Conservation (phyloP, 1,139 yeast species). For the Scheffersomyces segobiensis region DNA sequence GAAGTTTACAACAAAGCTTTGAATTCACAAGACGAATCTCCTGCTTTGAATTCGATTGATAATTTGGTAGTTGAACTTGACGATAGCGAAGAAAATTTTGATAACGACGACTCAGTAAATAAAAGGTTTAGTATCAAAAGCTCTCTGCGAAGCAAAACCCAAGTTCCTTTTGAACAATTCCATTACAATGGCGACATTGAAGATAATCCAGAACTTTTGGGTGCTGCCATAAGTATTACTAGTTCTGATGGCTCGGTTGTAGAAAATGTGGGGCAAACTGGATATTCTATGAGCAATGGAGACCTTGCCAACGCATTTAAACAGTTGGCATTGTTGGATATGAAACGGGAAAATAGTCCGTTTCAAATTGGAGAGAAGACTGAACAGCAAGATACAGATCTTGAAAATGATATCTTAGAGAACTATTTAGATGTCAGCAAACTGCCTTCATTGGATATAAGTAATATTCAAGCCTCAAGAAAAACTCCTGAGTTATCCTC, state of each 20-base stretch:
- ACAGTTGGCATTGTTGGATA: background rate
- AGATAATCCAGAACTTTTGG: background rate
- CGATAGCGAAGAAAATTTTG: background rate
- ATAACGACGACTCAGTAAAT: background rate
- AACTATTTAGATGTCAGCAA: conserved; percentile 31
- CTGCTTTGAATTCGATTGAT: conserved; percentile 1
- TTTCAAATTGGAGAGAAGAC: background rate
- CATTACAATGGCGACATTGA: background rate
- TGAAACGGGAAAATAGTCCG: background rate
- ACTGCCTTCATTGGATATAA: conserved; percentile 17
- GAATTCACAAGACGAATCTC: background rate
- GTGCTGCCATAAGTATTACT: background rate
- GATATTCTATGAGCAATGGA: background rate
- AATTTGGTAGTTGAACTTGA: background rate
- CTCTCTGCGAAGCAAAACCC: background rate
- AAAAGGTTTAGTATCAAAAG: background rate
- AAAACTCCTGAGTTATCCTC: conserved; percentile 10
- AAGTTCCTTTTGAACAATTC: background rate
- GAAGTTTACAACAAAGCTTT: background rate
- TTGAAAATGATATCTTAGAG: conserved; percentile 33
- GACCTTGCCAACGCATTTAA: background rate
- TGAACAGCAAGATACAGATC: conserved; percentile 11
- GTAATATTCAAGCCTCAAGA: conserved; percentile 3
- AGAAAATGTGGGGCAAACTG: background rate
- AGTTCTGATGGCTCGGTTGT: background rate